Base-by-base conservation (phyloP, 202 grass and related monocot species). In the Zizania palustris region DNA sequence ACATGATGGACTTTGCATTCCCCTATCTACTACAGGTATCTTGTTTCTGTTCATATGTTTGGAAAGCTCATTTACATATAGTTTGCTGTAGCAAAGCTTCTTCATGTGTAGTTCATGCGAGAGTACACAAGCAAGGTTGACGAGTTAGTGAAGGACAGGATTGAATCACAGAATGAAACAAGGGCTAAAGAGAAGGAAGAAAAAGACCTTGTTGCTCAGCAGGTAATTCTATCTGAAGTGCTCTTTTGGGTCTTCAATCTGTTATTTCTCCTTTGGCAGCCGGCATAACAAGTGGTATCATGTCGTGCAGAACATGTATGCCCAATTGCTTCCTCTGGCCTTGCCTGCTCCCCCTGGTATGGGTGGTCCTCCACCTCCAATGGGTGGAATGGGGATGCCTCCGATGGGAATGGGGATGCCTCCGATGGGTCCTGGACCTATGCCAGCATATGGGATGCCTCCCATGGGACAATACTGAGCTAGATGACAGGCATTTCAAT, bases 1-100 rank as follows among this genome's bases (percentile, higher is more conserved):
- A 93, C 81, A 97, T 97, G 90, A 22, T 97, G 14, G 93, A 93
- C 81, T 97, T 97, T 73, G 90, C 93, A 64, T 97, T 97, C 85
- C 93, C 93, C 43, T 97, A 93, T 74, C 81, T 97, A 28, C 71
- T 97, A 57, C 93, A 97, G 90, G 93, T 97, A 75, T 65, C 5
- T 43, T 81, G 28, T 73, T 65, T 79, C 33, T 1, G 12, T 65
- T 20, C 71, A 59, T 48, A 28, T 57, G 9, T 81, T 6, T 75
- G 65, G 8, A 64, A 63, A 15, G 5, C 59, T 45, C 6, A 77
- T 51, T 48, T 36, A 8, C 4, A 9, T 60, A 28, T 15, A 71
- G 16, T 67, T 72, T 80, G 9, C 38, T 50, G 18, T 69, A 68
- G 28, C 64, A 21, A 41, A 41, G 13, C 5, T 2, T 62, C 51